These are phyloP conservation scores for Penicillium chermesinum DNA, from an alignment of 495 filamentous ascomycete genomes.

Conservation along the genomic window DNA sequence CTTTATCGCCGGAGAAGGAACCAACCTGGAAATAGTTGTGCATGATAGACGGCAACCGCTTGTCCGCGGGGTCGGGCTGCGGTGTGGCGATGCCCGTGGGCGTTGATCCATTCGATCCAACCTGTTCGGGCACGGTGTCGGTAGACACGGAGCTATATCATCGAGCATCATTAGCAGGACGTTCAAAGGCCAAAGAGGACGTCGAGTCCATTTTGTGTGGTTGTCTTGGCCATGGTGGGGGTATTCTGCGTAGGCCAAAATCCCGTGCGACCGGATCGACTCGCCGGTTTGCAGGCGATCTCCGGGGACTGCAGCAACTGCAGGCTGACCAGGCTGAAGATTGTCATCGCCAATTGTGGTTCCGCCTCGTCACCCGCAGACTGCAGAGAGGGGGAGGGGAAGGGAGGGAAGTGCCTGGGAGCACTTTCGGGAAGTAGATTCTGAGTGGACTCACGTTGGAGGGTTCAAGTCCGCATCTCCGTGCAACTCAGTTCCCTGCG, in stretches of 20 bases:
- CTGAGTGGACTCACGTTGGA: slow-evolving; percentile 29
- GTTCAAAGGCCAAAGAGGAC: background rate
- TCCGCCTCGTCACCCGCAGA: no score
- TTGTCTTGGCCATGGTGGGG: background rate
- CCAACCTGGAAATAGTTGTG: slow-evolving; percentile 98
- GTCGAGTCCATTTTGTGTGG: background rate
- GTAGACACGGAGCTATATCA: slow-evolving; percentile 41
- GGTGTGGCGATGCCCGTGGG: slow-evolving; percentile 84
- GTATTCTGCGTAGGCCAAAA: no score
- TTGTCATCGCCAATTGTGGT: no score
- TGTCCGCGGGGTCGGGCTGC: slow-evolving; percentile 82
- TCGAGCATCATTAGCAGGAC: background rate
- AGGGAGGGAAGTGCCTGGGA: no score
- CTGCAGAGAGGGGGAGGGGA: no score
- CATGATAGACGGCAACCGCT: slow-evolving; percentile 84
- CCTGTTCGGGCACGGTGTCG: slow-evolving; percentile 69
- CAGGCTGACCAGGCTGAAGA: no score
- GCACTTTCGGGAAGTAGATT: background rate
- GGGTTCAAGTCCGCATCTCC: slow-evolving; percentile 51
- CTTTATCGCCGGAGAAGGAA: slow-evolving; percentile 54
- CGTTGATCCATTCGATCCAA: slow-evolving; percentile 70
- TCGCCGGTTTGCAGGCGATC: background rate
- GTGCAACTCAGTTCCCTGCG: slow-evolving; percentile 47
- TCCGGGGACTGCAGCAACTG: no score
- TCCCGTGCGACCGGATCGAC: slow-evolving; percentile 3